phyloP scores from a whole-genome alignment of 2,329 filamentous ascomycete genomes.

The Fusarium falciforme region DNA sequence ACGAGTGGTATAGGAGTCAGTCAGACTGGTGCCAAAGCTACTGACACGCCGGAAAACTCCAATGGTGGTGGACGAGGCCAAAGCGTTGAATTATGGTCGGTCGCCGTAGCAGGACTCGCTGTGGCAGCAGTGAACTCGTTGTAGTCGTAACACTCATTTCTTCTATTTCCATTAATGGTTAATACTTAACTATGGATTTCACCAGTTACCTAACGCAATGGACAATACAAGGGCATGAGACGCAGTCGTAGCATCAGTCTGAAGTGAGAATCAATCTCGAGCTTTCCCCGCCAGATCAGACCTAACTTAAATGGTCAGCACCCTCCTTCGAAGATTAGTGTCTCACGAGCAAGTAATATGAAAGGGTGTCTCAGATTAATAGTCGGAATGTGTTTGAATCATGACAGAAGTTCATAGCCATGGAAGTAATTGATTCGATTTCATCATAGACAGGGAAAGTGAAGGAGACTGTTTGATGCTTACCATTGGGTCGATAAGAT shows the following conservation, averaged over 20 bases:
- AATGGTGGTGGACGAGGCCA: not conserved
- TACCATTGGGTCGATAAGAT: not conserved
- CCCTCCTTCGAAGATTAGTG: not conserved
- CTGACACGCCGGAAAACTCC: not conserved
- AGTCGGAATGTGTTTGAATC: constrained; percentile 3
- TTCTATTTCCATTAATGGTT: not conserved
- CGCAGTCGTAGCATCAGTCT: not conserved
- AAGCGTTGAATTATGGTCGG: not conserved
- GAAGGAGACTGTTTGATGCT: not conserved
- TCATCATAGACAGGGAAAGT: not conserved
- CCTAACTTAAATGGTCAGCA: not conserved
- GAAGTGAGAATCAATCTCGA: not conserved
- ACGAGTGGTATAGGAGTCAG: not conserved
- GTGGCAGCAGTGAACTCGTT: not conserved
- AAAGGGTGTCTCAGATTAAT: not conserved
- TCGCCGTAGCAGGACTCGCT: not conserved
- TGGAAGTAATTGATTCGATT: constrained; percentile 12
- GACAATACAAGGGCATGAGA: not conserved
- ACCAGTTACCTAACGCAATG: not conserved
- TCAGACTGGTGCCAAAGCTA: not conserved
- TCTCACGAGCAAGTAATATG: not conserved
- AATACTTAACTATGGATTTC: no score
- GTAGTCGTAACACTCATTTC: no score
- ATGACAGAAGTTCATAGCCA: constrained; percentile 1
- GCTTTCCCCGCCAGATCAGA: no score